Conservation (phyloP, 805 yeast genomes). For the Suhomyces sp. region DNA sequence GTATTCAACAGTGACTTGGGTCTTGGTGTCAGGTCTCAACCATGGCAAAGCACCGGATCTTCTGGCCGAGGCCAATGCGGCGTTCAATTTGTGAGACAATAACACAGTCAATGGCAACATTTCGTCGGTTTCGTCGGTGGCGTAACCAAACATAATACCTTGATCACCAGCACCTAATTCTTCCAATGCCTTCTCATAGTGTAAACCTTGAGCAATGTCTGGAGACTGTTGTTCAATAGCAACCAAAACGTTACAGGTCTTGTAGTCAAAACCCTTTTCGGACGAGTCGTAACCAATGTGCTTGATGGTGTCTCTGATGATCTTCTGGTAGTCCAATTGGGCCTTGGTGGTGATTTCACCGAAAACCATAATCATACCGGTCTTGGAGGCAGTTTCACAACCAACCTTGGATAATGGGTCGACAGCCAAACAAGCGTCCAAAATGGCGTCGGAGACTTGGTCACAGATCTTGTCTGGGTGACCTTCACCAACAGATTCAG, state of each 20-base stretch:
- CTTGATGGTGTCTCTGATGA: conserved; percentile 96
- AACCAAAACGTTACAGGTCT: conserved; percentile 97
- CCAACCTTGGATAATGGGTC: conserved; percentile 99
- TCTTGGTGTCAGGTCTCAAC: conserved; percentile 99
- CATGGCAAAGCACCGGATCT: conserved; percentile 91
- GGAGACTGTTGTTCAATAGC: conserved; percentile 99
- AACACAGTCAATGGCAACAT: conserved; percentile 91
- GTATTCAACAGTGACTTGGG: conserved; percentile 98
- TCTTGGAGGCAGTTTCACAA: conserved; percentile 98
- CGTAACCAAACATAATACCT: conserved; percentile 99
- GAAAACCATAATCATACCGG: conserved; percentile 99
- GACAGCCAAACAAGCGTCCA: conserved; percentile 92
- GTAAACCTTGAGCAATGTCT: conserved; percentile 99
- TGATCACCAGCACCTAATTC: conserved; percentile 99
- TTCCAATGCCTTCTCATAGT: conserved; percentile 92
- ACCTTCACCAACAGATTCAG: conserved; percentile 92
- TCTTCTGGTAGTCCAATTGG: conserved; percentile 90
- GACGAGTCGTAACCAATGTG: conserved; percentile 96
- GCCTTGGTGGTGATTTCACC: conserved; percentile 99
- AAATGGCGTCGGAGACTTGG: conserved; percentile 97
- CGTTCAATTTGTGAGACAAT: conserved; percentile 93
- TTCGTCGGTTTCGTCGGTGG: conserved; percentile 98
- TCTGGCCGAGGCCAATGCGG: conserved; percentile 95
- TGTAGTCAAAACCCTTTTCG: conserved; percentile 97
- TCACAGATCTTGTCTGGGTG: conserved; percentile 97